Base-by-base conservation (phyloP, 2,329 filamentous ascomycete species). In the Aspergillus persii region DNA sequence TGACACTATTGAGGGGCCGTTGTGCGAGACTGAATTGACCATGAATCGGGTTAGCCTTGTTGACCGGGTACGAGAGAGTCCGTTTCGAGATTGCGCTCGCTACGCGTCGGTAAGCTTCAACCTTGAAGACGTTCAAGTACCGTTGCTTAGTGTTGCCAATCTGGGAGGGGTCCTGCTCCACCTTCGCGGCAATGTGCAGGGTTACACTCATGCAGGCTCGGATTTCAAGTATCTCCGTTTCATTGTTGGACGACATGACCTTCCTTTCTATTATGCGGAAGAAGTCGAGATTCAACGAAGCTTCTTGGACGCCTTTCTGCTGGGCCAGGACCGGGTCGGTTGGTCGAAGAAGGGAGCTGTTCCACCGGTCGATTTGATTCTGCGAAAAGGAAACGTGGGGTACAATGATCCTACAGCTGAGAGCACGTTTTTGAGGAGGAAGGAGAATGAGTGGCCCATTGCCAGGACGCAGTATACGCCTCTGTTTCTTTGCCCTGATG, bases 251-350 rank as follows among this genome's bases (percentile, higher is more conserved):
- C 80, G 88, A 0, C 88, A 90, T 62, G 88, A 90, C 65, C 76
- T 90, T 2, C 87, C 87, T 0, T 90, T 90, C 68, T 90, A 89
- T 73, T 89, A 89, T 67, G 61, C 64, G 90, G 0, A 88, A 90
- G 66, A 79, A 77, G 49, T 84, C 82, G 18, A 23, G 18, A 23
- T 23, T 23, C 18, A 23, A 23, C 18, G 18, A 23, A 23, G 18
- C 62, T 90, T 91, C 68, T 74, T 90, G 0, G 85, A 89, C 58
- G 87, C 87, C 0, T 91, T 90, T 66, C 78, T 90, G 31, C 89
- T 89, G 63, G 84, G 78, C 1, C 78, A 89, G 0, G 88, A 90
- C 64, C 74, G 76, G 0, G 77, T 11, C 3, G 70, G 71, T 5
- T 71, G 65, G 69, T 11, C 7, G 33, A 36, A 23, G 18, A 23